Evolutionary conservation across 1,284 basidiomycete species (phyloP), one percentile per base, ranked within the genome.

Genomic region (Ceratobasidium sp.): DNA sequence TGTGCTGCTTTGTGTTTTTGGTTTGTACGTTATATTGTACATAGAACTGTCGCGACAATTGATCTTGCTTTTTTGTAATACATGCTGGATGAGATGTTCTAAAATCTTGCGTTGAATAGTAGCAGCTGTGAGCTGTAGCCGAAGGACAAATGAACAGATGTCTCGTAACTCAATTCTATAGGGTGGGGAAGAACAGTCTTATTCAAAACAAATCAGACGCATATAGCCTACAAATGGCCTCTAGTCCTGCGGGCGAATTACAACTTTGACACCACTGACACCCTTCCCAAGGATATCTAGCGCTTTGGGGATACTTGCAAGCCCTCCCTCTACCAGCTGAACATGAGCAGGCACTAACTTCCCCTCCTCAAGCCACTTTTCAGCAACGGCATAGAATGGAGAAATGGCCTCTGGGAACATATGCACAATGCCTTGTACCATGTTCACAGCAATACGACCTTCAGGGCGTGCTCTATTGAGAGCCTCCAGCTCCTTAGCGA

Each of bases 241-340:
- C 23, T 58, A 69, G 6, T 69, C 66, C n/a, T 58, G 66, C 43
- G 66, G 66, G 18, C 44, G 66, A 58, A 74, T 50, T 9, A 74
- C 61, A 18, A 74, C 52, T 30, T 74, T 74, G 28, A 74, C 59
- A 8, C 73, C 73, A 50, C 73, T 74, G 0, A 74, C 70, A 11
- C 73, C 73, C 30, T 63, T 50, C 21, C 44, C 26, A 7, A 62
- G 66, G 52, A 64, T 41, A n/a, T 49, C 44, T 11, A 74, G 43
- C 6, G 69, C 73, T 35, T 72, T 43, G 3, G 55, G 41, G 18
- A 64, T 50, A 6, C 38, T 50, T 21, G 50, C 73, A 57, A 74
- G 21, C 1, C 59, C 66, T 38, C 62, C n/a, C n/a, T n/a, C 21
- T 1, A 74, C 49, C 13, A 69, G 21, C 32, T 69, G 52, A 16